These are phyloP conservation scores for Styphnolobium japonicum DNA, from an alignment of 306 rosid genomes.

Conservation along the genomic window DNA sequence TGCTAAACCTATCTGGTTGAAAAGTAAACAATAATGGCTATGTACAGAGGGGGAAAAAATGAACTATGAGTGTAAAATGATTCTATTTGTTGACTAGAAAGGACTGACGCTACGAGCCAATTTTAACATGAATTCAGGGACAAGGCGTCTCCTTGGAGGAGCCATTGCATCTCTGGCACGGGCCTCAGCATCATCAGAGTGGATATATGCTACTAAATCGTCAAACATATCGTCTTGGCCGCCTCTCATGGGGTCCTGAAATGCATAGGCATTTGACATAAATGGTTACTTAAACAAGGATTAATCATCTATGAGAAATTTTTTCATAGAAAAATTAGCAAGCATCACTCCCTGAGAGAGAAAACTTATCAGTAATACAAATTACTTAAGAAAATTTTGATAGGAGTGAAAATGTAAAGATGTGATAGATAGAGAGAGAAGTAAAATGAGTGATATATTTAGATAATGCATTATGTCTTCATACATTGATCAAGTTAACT, in stretches of 20 bases:
- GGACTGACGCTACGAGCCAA: conserved; percentile 86
- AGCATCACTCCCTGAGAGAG: not conserved
- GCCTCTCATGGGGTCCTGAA: conserved; percentile 98
- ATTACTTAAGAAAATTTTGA: not conserved
- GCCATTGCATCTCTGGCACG: conserved; percentile 63
- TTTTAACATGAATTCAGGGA: conserved; percentile 82
- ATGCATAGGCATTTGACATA: conserved; percentile 1
- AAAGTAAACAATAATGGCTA: not conserved
- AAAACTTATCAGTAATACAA: not conserved
- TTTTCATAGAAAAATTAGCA: not conserved
- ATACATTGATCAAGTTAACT: not conserved
- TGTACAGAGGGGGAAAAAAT: conserved; percentile 22
- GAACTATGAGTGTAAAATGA: not conserved
- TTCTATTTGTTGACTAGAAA: conserved; percentile 40
- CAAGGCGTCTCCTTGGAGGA: conserved; percentile 84
- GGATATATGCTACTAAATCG: conserved; percentile 67
- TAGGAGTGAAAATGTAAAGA: not conserved
- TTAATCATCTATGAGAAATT: not conserved
- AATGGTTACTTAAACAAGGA: not conserved
- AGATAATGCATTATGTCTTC: not conserved
- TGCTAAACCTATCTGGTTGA: not conserved
- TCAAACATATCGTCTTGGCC: conserved; percentile 75
- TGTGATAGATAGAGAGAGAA: not conserved
- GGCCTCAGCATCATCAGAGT: conserved; percentile 65
- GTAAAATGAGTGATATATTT: not conserved